Conservation (phyloP, 495 filamentous ascomycete genomes). For the Xylaria nigripes region DNA sequence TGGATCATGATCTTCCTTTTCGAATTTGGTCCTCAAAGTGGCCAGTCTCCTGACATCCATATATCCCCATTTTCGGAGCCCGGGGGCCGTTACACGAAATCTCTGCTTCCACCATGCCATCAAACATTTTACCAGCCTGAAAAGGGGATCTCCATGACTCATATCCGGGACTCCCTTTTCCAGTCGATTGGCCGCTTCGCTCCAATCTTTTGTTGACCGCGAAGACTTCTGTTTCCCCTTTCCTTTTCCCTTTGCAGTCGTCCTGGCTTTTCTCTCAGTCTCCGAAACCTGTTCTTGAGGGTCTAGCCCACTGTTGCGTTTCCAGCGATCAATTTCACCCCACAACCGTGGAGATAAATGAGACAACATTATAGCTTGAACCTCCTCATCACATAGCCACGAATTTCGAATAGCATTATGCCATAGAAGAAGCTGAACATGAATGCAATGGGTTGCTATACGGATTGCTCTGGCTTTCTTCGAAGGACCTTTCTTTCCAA, state of each 20-base stretch:
- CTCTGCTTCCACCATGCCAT: slow-evolving; percentile 80
- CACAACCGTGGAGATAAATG: slow-evolving; percentile 57
- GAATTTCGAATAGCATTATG: slow-evolving; percentile 82
- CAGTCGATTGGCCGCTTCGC: slow-evolving; percentile 55
- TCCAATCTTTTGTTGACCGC: slow-evolving; percentile 62
- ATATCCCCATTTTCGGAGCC: slow-evolving; percentile 84
- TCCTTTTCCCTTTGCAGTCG: slow-evolving; percentile 26
- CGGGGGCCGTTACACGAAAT: slow-evolving; percentile 69
- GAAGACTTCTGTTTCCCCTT: slow-evolving; percentile 38
- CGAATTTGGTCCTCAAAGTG: slow-evolving; percentile 55
- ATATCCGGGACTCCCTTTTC: slow-evolving; percentile 61
- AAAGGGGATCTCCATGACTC: slow-evolving; percentile 73
- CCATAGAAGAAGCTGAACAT: slow-evolving; percentile 81
- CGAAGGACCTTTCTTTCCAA: slow-evolving; percentile 76
- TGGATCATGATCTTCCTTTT: slow-evolving; percentile 52
- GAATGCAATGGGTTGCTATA: slow-evolving; percentile 70
- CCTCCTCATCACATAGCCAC: slow-evolving; percentile 72
- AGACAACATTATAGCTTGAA: slow-evolving; percentile 68
- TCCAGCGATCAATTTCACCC: slow-evolving; percentile 71
- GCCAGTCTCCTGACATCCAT: slow-evolving; percentile 60
- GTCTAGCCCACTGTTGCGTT: slow-evolving; percentile 54
- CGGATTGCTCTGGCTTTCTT: slow-evolving; percentile 76
- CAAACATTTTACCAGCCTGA: slow-evolving; percentile 67
- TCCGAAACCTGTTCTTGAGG: slow-evolving; percentile 29
- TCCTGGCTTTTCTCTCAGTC: slow-evolving; percentile 26